Evolutionary conservation across 163 green algal genomes (phyloP).

Genomic region (Volvox carteri): DNA sequence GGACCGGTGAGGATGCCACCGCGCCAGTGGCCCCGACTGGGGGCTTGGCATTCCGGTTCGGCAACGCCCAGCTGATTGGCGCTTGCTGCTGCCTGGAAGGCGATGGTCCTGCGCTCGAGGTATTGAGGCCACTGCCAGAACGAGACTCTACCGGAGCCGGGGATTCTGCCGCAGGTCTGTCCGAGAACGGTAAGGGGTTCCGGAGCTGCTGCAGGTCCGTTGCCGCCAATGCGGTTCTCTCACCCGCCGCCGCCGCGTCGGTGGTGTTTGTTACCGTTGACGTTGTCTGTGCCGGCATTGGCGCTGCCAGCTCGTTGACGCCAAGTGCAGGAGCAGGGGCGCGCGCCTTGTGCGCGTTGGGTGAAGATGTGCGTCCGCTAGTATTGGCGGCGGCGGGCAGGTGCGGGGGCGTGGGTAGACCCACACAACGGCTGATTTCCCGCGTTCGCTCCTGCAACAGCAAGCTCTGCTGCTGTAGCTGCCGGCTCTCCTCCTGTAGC

Average conservation of each 20-base stretch:
- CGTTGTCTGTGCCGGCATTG: too few species aligned
- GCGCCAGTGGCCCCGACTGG: not conserved
- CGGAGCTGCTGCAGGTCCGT: too few species aligned
- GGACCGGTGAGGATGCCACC: not conserved
- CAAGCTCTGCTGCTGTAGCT: conserved; percentile 62
- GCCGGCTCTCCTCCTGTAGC: conserved; percentile 66
- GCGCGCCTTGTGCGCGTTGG: too few species aligned
- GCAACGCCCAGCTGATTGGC: conserved; percentile 36
- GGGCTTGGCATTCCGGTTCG: not conserved
- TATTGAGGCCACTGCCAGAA: not conserved
- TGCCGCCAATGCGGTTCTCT: too few species aligned
- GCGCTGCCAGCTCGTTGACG: too few species aligned
- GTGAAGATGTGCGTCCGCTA: too few species aligned
- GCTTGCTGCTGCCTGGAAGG: not conserved
- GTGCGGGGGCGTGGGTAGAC: conserved; percentile 31
- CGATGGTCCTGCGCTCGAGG: not conserved
- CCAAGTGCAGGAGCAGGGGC: too few species aligned
- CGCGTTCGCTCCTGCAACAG: conserved; percentile 61
- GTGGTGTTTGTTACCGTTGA: too few species aligned
- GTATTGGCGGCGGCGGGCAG: too few species aligned
- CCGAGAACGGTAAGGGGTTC: too few species aligned
- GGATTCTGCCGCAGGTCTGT: too few species aligned
- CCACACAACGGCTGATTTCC: conserved; percentile 54
- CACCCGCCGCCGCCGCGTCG: too few species aligned
- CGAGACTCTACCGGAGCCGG: not conserved